A percentile compares a stretch with the other conserved stretches of the same genome.
Evolutionary conservation across 2,329 filamentous ascomycete genomes (phyloP).

Genomic region (Fusarium humuli): DNA sequence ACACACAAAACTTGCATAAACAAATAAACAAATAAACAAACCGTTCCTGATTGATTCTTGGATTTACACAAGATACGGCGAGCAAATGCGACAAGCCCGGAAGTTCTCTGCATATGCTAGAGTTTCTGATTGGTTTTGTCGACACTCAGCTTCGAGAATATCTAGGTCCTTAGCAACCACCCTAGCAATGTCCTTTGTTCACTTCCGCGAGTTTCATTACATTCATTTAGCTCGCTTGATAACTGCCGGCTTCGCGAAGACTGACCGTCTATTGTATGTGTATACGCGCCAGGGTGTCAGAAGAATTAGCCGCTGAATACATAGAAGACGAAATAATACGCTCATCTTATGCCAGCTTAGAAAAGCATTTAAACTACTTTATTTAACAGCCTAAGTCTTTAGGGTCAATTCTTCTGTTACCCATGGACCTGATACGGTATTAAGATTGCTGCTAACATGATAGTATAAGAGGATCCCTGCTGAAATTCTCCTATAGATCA

Average conservation of each 20-base stretch:
- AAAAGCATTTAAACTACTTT: too few species aligned
- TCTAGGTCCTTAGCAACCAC: background rate
- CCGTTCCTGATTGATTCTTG: background rate
- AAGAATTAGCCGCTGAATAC: too few species aligned
- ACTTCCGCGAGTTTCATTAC: background rate
- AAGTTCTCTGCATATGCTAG: background rate
- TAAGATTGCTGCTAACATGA: background rate
- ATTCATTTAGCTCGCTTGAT: background rate
- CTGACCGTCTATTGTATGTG: background rate
- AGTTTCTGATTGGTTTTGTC: background rate
- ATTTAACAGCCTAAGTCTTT: too few species aligned
- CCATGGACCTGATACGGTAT: background rate
- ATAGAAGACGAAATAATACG: too few species aligned
- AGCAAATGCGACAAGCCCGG: background rate
- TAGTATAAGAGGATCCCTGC: background rate
- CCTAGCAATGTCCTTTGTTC: background rate
- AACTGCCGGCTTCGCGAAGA: background rate
- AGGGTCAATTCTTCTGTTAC: too few species aligned
- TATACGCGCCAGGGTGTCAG: background rate
- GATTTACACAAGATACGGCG: background rate
- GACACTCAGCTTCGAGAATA: background rate
- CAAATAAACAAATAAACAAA: background rate
- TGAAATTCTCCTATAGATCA: background rate
- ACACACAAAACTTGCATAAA: background rate
- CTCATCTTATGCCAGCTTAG: too few species aligned